Evolutionary conservation across 257 asterid species (phyloP), one percentile per base, ranked within the genome.

Genomic region (Solanum sejunctum): DNA sequence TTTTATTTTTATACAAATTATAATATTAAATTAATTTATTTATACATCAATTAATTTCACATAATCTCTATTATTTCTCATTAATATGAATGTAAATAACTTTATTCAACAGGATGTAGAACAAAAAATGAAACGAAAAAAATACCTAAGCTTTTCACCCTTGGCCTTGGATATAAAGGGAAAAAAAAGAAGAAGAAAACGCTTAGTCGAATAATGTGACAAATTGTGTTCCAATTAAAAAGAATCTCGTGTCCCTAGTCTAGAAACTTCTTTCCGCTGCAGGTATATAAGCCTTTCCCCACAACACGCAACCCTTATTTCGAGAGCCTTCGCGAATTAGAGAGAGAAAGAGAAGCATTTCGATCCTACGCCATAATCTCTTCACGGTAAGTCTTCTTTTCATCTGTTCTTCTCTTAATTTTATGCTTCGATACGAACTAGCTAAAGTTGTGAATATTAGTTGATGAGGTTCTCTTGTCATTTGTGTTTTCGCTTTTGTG

Each of bases 171-270:
- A 43, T 43, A 1, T 7, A 41, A 5, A 41, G 8, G 8, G 0
- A 66, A 26, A 58, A 18, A 57, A 20, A 20, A 58, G 20, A 9
- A 4, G 3, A 58, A 21, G 5, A 21, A 66, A 64, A 64, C 7
- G 12, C 12, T 39, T 73, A 15, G 11, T 47, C 4, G 81, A 21
- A 10, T 52, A 52, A 3, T 5, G 64, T 17, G 83, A 51, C 64
- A 28, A 52, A 78, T 78, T 52, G 7, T 52, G 17, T 18, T 52
- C 26, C 83, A 78, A 78, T 81, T 84, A 69, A 52, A 89, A 86
- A 60, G 49, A 4, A 49, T 79, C 77, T 87, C 78, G 88, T 66
- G 88, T 87, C 92, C 87, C 36, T 61, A 61, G 57, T 86, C 90
- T 86, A 86, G 92, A 89, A 89, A 54, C 87, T 89, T 89, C 90